Evolutionary conservation across 805 yeast genomes (phyloP), one percentile per base, ranked within the genome.

Genomic region (Lachancea cidri): DNA sequence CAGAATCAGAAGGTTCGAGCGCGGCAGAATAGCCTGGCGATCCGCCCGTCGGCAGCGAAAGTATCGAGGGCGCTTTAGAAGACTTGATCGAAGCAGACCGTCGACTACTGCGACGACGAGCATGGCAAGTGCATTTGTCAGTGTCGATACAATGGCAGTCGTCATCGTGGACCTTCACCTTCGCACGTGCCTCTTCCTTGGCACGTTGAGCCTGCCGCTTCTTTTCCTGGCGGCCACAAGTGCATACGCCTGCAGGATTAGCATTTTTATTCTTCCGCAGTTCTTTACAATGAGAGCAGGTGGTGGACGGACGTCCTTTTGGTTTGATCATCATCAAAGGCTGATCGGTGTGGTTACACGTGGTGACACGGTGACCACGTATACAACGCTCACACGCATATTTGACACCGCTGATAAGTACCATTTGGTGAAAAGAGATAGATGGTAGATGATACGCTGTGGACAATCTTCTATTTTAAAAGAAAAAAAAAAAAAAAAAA

Each of bases 351-450:
- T 93, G 98, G 34, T 83, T 81, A 64, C 98, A 93, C 2, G 95
- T 79, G 1, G 96, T 85, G 35, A 91, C 98, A 40, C 98, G 71
- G 58, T 93, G 98, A 33, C 98, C 98, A 46, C 98, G 74, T 36
- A 93, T 89, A 64, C 98, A 91, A 45, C 96, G 70, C 50, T 88
- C 95, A 62, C 98, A 91, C 44, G 98, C 98, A 64, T 88, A 91
- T 60, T 93, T 91, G 49, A 86, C 82, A 29, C 97, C 98, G 55
- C 88, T 86, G 39, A 91, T 81, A 39, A 86, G 70, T 43, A 91
- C 96, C 97, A 89, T 91, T 30, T 17, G 11, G 40, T 13, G 20
- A 17, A 16, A 20, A 17, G 36, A 17, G 16, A 4, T 4, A 4
- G 17, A 31, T 19, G 33, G 19, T 31, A 15, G 15, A 31, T 31